Evolutionary conservation across 352 stramenopile genomes (phyloP).

Genomic region (Elongisporangium prolatum): DNA sequence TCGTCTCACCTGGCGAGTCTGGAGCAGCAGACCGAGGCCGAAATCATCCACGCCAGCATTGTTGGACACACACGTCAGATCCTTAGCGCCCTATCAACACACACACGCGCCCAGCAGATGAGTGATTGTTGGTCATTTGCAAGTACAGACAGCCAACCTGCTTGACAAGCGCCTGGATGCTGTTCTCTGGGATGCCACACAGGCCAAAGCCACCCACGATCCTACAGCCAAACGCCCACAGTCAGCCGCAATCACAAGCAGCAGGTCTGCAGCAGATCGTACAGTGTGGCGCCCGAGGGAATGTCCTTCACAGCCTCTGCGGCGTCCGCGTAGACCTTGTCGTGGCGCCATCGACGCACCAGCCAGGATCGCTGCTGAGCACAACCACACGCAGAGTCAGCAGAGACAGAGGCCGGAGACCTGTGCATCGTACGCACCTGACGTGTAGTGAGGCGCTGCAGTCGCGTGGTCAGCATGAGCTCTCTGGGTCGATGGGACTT

Average conservation of each 20-base stretch:
- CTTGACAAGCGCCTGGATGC: slow-evolving; percentile 81
- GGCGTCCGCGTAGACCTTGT: slow-evolving; percentile 68
- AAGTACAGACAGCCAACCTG: slow-evolving; percentile 20
- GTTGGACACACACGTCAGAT: slow-evolving; percentile 90
- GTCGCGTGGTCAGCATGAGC: background rate
- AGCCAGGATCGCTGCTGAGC: background rate
- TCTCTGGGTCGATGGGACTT: background rate
- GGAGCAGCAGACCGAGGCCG: slow-evolving; percentile 90
- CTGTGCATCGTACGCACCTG: background rate
- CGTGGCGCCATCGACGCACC: slow-evolving; percentile 20
- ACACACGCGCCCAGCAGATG: background rate
- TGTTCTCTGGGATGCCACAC: slow-evolving; percentile 91
- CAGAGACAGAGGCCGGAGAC: background rate
- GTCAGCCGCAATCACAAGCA: background rate
- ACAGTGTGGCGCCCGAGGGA: slow-evolving; percentile 65
- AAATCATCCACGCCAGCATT: slow-evolving; percentile 94
- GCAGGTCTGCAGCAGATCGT: slow-evolving; percentile 5
- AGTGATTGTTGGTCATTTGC: background rate
- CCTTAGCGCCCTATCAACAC: slow-evolving; percentile 54
- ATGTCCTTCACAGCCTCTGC: slow-evolving; percentile 79
- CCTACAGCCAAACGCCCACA: slow-evolving; percentile 19
- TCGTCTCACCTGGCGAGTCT: slow-evolving; percentile 76
- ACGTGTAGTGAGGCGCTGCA: background rate
- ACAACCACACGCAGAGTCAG: background rate
- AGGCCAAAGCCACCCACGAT: slow-evolving; percentile 89